Evolutionary conservation across 225 moss, liverwort and hornwort genomes (phyloP).

Genomic region (Pseudisothecium myosuroides): DNA sequence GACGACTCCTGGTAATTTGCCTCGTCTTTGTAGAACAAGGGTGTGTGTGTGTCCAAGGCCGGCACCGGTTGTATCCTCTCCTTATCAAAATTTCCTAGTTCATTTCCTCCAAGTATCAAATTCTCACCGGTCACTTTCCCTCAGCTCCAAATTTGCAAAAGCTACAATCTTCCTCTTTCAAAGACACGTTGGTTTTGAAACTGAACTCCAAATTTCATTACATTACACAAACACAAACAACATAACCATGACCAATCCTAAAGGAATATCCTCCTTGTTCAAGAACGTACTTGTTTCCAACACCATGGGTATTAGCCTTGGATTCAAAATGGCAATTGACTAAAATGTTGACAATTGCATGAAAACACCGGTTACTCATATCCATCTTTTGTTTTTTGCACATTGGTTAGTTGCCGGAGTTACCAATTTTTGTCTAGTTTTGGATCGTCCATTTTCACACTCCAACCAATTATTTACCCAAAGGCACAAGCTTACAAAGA

Average conservation of each 20-base stretch:
- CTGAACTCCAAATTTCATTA: neutral
- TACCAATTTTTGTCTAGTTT: neutral
- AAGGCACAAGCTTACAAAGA: too few relatives aligned
- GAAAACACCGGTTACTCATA: accelerated
- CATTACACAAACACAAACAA: accelerated
- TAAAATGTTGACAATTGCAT: neutral
- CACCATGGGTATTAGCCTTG: too few relatives aligned
- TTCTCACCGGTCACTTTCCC: neutral
- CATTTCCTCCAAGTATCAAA: neutral
- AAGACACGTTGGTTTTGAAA: neutral
- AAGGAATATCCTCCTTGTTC: accelerated
- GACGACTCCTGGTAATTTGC: neutral
- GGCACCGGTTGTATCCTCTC: neutral
- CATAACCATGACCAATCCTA: accelerated
- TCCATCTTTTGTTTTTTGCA: too few relatives aligned
- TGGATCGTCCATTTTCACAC: neutral
- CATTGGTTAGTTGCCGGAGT: accelerated
- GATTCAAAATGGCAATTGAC: neutral
- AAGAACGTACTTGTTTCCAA: accelerated
- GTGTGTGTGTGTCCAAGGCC: accelerated
- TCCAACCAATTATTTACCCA: accelerated
- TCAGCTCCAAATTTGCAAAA: neutral
- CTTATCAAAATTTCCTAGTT: accelerated
- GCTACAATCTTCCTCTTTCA: neutral
- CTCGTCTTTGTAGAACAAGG: neutral